Evolutionary conservation across 768 basidiomycete species (phyloP).

Genomic region (Boletus bicolor): DNA sequence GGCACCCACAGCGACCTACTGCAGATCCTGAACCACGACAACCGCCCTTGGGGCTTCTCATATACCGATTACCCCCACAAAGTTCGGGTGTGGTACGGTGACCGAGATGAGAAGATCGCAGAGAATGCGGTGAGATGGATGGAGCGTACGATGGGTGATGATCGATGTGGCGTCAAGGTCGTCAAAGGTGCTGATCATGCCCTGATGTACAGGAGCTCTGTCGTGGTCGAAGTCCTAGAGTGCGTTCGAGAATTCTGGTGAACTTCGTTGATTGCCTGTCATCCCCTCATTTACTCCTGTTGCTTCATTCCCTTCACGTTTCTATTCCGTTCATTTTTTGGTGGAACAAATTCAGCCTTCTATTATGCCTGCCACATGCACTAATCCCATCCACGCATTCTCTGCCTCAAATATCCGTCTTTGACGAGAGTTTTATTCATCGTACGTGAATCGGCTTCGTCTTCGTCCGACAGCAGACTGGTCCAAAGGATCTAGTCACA

Average conservation of each 20-base stretch:
- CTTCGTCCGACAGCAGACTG: constrained; percentile 17
- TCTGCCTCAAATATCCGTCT: constrained; percentile 3
- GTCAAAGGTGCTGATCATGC: constrained; percentile 89
- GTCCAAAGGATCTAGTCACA: constrained; percentile 25
- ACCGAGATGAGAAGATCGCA: constrained; percentile 89
- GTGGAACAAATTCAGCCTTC: constrained; percentile 16
- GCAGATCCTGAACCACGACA: constrained; percentile 88
- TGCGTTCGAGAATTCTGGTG: constrained; percentile 57
- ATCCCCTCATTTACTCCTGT: constrained; percentile 7
- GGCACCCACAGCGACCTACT: constrained; percentile 90
- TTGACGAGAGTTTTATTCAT: constrained; percentile 15
- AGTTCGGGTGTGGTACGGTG: constrained; percentile 90
- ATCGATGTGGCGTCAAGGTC: constrained; percentile 73
- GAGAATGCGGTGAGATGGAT: constrained; percentile 91
- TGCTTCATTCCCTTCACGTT: constrained; percentile 19
- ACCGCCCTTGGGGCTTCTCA: constrained; percentile 86
- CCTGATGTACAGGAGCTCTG: constrained; percentile 87
- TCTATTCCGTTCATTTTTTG: constrained; percentile 6
- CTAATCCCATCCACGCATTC: constrained; percentile 8
- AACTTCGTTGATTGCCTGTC: constrained; percentile 7
- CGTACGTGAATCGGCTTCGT: constrained; percentile 16
- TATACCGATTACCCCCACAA: constrained; percentile 75
- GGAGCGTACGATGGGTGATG: constrained; percentile 78
- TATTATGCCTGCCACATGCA: background rate
- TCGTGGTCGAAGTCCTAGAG: constrained; percentile 84